Percentiles rank a stretch among this genome's conserved stretches.
Conservation (phyloP, 768 basidiomycete species). For the Suillus luteus region DNA sequence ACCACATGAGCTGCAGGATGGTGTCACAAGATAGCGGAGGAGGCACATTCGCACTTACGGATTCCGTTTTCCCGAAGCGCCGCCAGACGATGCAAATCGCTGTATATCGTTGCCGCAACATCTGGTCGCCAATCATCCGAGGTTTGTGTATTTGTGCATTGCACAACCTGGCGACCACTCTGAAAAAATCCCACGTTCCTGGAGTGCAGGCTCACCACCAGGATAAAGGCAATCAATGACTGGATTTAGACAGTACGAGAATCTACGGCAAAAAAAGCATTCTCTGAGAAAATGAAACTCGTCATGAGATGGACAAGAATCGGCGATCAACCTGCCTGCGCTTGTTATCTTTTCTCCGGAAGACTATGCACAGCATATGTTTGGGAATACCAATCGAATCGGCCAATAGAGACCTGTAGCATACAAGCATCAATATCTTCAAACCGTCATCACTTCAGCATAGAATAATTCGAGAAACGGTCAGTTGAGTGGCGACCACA, state of each 20-base stretch:
- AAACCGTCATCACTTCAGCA: conserved; percentile 30
- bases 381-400: conserved; percentile 34
- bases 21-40: conserved; percentile 10
- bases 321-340: conserved; percentile 42
- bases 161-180: conserved; percentile 4
- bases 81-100: background rate
- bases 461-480: conserved; percentile 26
- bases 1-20: conserved; percentile 5
- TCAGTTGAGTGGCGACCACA: conserved; percentile 19
- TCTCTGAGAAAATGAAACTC: conserved; percentile 36
- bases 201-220: conserved; percentile 10
- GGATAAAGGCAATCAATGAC: conserved; percentile 9
- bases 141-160: background rate
- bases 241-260: conserved; percentile 12
- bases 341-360: conserved; percentile 28
- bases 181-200: conserved; percentile 8
- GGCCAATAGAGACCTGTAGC: conserved; percentile 28
- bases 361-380: conserved; percentile 33
- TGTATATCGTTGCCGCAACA: background rate
- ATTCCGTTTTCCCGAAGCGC: conserved; percentile 4
- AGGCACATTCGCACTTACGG: conserved; percentile 6
- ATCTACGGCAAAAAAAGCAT: conserved; percentile 35
- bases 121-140: background rate
- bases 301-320: conserved; percentile 31
- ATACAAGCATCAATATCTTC: conserved; percentile 34